Base-by-base conservation (phyloP, 73 alveolate genomes). In the Paramecium octaurelia region DNA sequence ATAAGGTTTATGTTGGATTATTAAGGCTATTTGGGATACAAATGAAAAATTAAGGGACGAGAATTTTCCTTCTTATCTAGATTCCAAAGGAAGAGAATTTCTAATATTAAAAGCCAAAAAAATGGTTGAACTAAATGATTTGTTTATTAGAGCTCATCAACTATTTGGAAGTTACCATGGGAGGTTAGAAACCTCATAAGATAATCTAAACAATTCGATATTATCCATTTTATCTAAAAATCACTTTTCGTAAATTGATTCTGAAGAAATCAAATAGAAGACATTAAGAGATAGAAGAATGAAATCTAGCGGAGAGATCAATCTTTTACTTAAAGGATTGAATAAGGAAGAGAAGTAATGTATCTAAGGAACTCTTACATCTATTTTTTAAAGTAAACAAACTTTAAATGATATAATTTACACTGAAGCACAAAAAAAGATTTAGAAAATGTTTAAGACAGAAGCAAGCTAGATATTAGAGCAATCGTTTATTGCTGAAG, bases 41-140 rank as follows among this genome's bases (percentile, higher is more conserved):
- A 42, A 42, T 23, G 44, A 44, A 21, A 80, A 80, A 35, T 18
- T 80, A 8, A 10, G 14, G 18, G 91, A 80, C 20, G 43, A 40
- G 20, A 44, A 44, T 80, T 80, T 80, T 44, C 91, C 91, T 18
- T 23, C 70, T 6, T 80, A 31, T 46, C 14, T 80, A 5, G 91
- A 80, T 80, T 43, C 91, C 5, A 80, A 80, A 29, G 91, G 64
- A 11, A 80, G 91, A 80, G 91, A 80, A 44, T 80, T 80, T 24
- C 18, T 80, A 42, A 29, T 80, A 9, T 18, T 9, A 12, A 80
- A 80, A 43, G 54, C 91, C n/a, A 46, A 48, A 23, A 80, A 80
- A 35, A 42, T 80, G 36, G 18, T 12, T 10, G 91, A 80, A 20
- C 21, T 80, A 12, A 80, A 80, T 80, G 57, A 80, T 31, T 43